Percentiles rank a stretch among this genome's conserved stretches.
Evolutionary conservation across 148 eudicot species (phyloP).

Genomic region (Rhododendron williamsianum): DNA sequence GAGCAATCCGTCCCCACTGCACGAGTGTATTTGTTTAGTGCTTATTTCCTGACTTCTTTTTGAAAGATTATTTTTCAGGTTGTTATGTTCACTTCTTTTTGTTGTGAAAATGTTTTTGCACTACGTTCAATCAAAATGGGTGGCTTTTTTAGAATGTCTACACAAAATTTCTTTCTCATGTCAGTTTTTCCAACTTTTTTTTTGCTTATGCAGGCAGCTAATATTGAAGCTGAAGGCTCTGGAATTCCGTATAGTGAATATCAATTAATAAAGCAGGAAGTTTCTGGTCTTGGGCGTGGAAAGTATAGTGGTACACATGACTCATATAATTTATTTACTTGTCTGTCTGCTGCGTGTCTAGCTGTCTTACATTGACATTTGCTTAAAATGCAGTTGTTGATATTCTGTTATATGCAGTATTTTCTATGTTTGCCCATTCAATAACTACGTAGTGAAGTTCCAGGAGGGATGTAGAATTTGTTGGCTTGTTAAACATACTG

Average conservation of each 20-base stretch:
- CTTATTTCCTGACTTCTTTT: background rate
- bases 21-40: background rate
- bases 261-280: slow-evolving; percentile 44
- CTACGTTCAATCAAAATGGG: background rate
- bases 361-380: background rate
- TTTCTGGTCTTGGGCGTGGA: slow-evolving; percentile 41
- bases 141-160: background rate
- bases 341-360: background rate
- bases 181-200: slow-evolving; percentile 3
- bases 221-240: slow-evolving; percentile 59
- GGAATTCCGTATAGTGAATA: slow-evolving; percentile 46
- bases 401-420: background rate
- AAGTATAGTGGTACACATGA: slow-evolving; percentile 61
- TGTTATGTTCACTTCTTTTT: background rate
- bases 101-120: background rate
- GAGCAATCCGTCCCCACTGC: background rate
- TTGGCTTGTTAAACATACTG: background rate
- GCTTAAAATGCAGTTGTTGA: background rate
- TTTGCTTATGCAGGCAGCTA: slow-evolving; percentile 56
- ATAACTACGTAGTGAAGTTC: background rate
- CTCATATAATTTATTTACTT: background rate
- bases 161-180: background rate
- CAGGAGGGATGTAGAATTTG: background rate
- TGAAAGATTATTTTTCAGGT: background rate
- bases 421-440: background rate